Evolutionary conservation across 1,139 yeast species (phyloP), one percentile per base, ranked within the genome.

Genomic region (Hansenula anomala): DNA sequence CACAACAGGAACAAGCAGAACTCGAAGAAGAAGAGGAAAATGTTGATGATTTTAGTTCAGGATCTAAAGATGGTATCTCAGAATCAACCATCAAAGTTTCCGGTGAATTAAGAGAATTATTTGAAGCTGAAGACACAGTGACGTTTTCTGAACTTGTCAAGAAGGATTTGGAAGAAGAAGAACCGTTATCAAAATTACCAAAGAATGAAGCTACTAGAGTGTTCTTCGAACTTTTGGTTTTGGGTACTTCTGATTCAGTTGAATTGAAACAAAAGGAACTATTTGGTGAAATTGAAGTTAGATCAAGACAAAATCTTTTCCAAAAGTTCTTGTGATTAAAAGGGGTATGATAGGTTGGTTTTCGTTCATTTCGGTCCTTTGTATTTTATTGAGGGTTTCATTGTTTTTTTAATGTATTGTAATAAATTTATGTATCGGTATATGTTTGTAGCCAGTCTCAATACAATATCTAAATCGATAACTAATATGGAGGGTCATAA

Each of bases 141-240:
- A 58, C 63, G 0, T 72, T 80, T 43, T 56, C 66, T 4, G 60
- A 64, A 2, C 51, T 80, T 16, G 54, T 79, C 36, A 64, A 64
- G 17, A 63, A 55, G 16, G 78, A 75, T 37, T 33, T 52, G 16
- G 44, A 43, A 10, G 34, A 49, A 2, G 55, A 46, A 4, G 38
- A 42, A 15, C 63, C 63, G 10, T 46, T 64, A 25, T 57, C 68
- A 1, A 40, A 37, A 9, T 66, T 67, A 42, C 67, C 71, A 34
- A 75, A 73, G 50, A 68, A 68, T 46, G 80, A 82, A 50, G 92
- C 90, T 1, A 75, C 89, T 10, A 75, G 78, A 52, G 75, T 86
- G 46, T 89, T 89, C 61, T 88, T 89, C 55, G 95, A 89, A 56
- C 61, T 89, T 57, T 68, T 90, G 52, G 92, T 88, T 1, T 66